Base-by-base conservation (phyloP, 108 stramenopile species). In the Skeletonema menzelii region DNA sequence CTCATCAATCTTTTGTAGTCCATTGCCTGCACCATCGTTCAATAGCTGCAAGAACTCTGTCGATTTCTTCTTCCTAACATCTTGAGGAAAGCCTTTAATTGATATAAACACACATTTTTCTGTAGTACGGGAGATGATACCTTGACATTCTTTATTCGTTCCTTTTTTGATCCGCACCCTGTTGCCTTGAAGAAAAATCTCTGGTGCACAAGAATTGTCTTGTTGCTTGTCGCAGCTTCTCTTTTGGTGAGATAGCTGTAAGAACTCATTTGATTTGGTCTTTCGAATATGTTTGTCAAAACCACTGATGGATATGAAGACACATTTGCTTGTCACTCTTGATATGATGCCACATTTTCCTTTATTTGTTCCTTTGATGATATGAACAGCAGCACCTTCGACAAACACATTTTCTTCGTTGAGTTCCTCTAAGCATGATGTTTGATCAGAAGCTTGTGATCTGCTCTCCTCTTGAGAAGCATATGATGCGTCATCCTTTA, bases 311-410 rank as follows among this genome's bases (percentile, higher is more conserved):
- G 49, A 53, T 22, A 53, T 53, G 49, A 53, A 53, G 15, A 17
- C 49, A 53, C 19, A 53, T 53, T 53, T 53, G 49, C 22, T 53
- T 53, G 49, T 22, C 49, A 53, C 20, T 53, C 49, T 53, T 53
- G 49, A 53, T 24, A 53, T 53, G 49, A 53, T 22, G 15, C 49
- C 49, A 7, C 49, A 10, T 53, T 20, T 53, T 22, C 49, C 49
- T 53, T 7, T 20, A 53, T 53, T 15, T 53, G 49, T 53, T 8
- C 49, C 49, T 7, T 24, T 53, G 19, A 53, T 53, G 49, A 53
- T 53, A 0, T 22, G 15, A 22, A 53, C 49, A 3, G 5, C 22
- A 53, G 49, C 22, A 10, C 49, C 49, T 53, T 53, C 49, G 2
- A 24, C 49, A 22, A 24, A 53, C 0, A 22, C 19, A 22, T 20